Evolutionary conservation across 2,329 filamentous ascomycete species (phyloP).

Genomic region (Colletotrichum eleusines): DNA sequence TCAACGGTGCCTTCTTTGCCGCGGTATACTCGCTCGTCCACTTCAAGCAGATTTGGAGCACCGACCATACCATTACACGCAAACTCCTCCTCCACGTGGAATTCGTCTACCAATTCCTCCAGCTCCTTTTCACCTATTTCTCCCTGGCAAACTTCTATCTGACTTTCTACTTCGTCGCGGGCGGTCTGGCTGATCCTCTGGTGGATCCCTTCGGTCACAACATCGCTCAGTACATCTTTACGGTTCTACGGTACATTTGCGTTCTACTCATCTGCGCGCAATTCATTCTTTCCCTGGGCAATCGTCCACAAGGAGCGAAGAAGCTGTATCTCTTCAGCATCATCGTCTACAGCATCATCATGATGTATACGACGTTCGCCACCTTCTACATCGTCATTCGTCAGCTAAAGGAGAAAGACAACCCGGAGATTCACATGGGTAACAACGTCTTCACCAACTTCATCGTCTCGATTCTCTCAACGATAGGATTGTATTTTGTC

Average conservation of each 20-base stretch:
- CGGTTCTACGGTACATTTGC: constrained; percentile 85
- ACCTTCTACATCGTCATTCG: constrained; percentile 88
- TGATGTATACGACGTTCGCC: constrained; percentile 94
- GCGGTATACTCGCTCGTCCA: constrained; percentile 97
- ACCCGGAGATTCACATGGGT: constrained; percentile 67
- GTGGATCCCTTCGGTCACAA: constrained; percentile 93
- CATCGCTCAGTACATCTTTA: constrained; percentile 87
- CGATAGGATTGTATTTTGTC: constrained; percentile 92
- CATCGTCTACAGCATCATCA: constrained; percentile 92
- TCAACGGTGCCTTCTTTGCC: constrained; percentile 98
- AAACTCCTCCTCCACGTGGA: constrained; percentile 95
- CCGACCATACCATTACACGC: constrained; percentile 89
- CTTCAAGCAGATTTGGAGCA: constrained; percentile 91
- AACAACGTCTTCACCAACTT: constrained; percentile 96
- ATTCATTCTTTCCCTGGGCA: constrained; percentile 96
- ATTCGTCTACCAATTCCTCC: constrained; percentile 94
- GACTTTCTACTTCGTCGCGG: constrained; percentile 97
- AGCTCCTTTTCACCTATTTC: constrained; percentile 96
- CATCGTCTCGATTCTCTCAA: constrained; percentile 89
- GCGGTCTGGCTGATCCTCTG: constrained; percentile 81
- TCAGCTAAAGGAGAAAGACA: constrained; percentile 72
- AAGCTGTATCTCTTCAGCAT: constrained; percentile 90
- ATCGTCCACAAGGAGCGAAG: constrained; percentile 93
- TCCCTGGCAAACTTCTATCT: constrained; percentile 99
- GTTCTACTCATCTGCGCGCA: constrained; percentile 92